Conservation (phyloP, 352 stramenopile species). For the Pythium pyrilobum region DNA sequence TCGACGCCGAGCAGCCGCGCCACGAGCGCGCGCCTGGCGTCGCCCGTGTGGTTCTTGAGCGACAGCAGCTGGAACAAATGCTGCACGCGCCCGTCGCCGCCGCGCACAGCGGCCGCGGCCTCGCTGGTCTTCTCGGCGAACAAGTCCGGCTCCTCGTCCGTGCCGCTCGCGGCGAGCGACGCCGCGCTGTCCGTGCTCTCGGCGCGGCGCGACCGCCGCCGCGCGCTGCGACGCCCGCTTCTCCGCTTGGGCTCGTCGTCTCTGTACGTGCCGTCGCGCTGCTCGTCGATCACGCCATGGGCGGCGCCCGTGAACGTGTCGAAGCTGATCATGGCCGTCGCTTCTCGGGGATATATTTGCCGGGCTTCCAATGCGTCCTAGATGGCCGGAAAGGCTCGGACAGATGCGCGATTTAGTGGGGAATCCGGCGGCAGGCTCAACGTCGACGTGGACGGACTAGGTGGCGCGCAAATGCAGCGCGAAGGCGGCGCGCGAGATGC, state of each 20-base stretch:
- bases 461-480: too few species aligned
- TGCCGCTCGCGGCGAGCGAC: not conserved
- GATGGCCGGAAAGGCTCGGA: too few species aligned
- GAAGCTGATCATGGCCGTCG: conserved; percentile 87
- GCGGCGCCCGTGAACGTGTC: conserved; percentile 54
- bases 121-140: conserved; percentile 19
- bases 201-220: conserved; percentile 15
- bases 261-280: conserved; percentile 21
- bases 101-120: not conserved
- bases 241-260: conserved; percentile 1
- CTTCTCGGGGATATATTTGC: too few species aligned
- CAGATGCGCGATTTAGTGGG: too few species aligned
- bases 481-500: too few species aligned
- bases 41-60: conserved; percentile 48
- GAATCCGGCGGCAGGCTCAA: too few species aligned
- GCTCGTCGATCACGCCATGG: conserved; percentile 29
- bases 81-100: conserved; percentile 26
- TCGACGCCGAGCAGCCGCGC: conserved; percentile 45
- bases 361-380: too few species aligned
- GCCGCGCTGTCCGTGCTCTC: conserved; percentile 5
- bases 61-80: conserved; percentile 59
- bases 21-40: conserved; percentile 50
- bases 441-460: too few species aligned
- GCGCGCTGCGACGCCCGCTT: conserved; percentile 2
- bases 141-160: not conserved